These are phyloP conservation scores for Penicillium coffeae DNA, from an alignment of 495 filamentous ascomycete genomes.

Conservation along the genomic window DNA sequence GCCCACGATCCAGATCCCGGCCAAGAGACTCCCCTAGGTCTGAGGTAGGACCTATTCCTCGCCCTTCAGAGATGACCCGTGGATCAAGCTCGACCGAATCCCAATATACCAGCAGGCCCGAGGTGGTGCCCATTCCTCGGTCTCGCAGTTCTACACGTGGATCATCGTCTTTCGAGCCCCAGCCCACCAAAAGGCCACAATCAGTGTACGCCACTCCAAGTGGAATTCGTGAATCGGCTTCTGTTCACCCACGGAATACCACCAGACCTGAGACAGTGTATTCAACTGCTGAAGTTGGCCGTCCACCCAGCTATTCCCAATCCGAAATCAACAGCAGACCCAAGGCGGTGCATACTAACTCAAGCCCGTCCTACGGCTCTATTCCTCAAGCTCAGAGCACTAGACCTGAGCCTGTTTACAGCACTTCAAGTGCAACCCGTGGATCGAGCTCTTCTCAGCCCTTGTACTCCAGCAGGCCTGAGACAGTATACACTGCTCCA, in stretches of 20 bases:
- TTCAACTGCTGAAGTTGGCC: background rate
- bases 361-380: background rate
- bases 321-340: background rate
- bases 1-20: slow-evolving; percentile 4
- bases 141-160: background rate
- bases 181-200: background rate
- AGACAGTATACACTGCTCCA: background rate
- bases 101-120: background rate
- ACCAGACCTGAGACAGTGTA: background rate
- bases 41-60: background rate
- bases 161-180: background rate
- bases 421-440: background rate
- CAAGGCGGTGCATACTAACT: background rate
- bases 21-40: background rate
- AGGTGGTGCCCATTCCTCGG: background rate
- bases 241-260: background rate
- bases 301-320: background rate
- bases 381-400: background rate
- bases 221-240: background rate
- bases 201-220: background rate
- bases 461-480: background rate
- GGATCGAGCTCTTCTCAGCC: background rate
- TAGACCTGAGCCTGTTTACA: background rate
- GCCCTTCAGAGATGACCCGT: background rate
- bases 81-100: background rate